Evolutionary conservation across 108 stramenopile genomes (phyloP), one percentile per base, ranked within the genome.

Genomic region (Cyclotella choctawhatcheeana): DNA sequence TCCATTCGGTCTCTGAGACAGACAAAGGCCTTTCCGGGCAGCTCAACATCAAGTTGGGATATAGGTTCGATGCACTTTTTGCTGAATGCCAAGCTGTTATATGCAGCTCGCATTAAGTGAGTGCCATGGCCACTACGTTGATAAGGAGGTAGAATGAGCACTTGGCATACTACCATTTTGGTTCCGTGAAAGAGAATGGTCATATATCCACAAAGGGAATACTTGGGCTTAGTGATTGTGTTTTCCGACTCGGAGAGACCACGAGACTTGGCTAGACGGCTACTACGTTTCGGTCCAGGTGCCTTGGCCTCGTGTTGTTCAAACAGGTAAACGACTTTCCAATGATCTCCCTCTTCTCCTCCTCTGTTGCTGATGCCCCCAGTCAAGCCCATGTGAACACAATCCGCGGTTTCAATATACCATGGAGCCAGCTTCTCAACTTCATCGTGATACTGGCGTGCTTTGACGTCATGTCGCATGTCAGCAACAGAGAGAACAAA

Each of bases 91-190:
- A 58, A 31, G 29, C 1, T 77, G 51, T 7, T 67, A 70, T 90
- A 79, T 2, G 86, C 78, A 16, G 72, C 75, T 16, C 61, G 52
- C 51, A 94, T 47, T 70, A 94, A 70, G 18, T 64, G 58, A n/a
- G 69, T 82, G 26, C 93, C 93, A 78, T 94, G 93, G n/a, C 93
- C 93, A 51, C 73, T 69, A 16, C 89, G 68, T 81, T 94, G 93
- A 75, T 79, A 91, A 1, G 87, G 85, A 25, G 93, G 93, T 32
- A 94, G 71, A 16, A 91, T 58, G 58, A 94, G 54, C 1, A 84
- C 90, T 64, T 94, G 93, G 54, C 88, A 89, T 33, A 94, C 78
- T 12, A 87, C 82, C 48, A 85, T 26, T 32, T 47, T 58, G 20
- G 25, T 24, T 14, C 31, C 26, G 8, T 44, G 30, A 18, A 37